phyloP scores from a whole-genome alignment of 495 filamentous ascomycete genomes.

The Schizothecium vesticola region DNA sequence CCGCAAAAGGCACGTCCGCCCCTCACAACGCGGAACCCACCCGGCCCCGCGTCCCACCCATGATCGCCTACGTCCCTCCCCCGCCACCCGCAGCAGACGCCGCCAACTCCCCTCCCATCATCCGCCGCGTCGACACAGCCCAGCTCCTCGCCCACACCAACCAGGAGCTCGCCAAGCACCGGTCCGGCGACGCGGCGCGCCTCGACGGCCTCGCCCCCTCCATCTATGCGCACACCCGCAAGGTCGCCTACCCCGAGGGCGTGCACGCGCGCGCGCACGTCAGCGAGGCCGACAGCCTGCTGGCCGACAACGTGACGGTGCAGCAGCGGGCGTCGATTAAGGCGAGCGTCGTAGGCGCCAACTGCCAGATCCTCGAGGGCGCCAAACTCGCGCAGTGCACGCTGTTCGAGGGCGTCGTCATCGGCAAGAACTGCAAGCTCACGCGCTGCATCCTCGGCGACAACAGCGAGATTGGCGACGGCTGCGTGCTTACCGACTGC shows the following conservation, averaged over 20 bases:
- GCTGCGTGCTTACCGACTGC: conserved; percentile 72
- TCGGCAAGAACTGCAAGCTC: conserved; percentile 70
- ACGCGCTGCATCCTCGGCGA: conserved; percentile 79
- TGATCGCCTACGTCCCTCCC: conserved; percentile 73
- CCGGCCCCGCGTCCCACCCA: conserved; percentile 54
- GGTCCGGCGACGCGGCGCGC: conserved; percentile 55
- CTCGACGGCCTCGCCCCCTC: conserved; percentile 50
- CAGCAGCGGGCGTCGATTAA: conserved; percentile 81
- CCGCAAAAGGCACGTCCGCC: conserved; percentile 30
- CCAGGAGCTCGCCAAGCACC: conserved; percentile 74
- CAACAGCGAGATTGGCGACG: conserved; percentile 67
- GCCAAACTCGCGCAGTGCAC: conserved; percentile 77
- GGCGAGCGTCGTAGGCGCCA: conserved; percentile 78
- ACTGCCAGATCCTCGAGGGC: conserved; percentile 74
- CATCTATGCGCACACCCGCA: conserved; percentile 66
- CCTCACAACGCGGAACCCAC: conserved; percentile 35
- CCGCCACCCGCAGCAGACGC: conserved; percentile 16
- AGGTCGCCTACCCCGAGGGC: conserved; percentile 73
- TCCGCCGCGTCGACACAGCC: conserved; percentile 82
- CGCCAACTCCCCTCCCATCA: conserved; percentile 45
- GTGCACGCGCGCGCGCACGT: conserved; percentile 73
- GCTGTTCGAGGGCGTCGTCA: conserved; percentile 82
- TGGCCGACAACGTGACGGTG: conserved; percentile 81
- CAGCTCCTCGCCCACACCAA: conserved; percentile 74
- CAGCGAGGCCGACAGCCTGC: conserved; percentile 65